Base-by-base conservation (phyloP, 83 land plant genomes). In the Diphasiastrum complanatum region DNA sequence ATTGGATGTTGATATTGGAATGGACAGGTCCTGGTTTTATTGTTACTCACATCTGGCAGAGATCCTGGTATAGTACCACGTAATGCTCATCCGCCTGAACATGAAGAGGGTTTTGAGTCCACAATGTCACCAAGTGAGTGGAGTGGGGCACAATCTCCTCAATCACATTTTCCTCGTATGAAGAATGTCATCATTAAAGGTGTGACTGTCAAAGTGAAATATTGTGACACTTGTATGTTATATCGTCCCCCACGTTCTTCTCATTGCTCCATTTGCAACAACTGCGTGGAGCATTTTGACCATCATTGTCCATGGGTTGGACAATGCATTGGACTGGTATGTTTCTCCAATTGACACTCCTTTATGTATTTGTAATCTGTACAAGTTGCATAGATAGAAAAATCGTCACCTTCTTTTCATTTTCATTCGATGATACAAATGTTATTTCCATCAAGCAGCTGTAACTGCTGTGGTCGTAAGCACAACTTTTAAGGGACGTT, bases 251-350 rank as follows among this genome's bases (percentile, higher is more conserved):
- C 79, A 0, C 25, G 79, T 32, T 52, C 66, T 34, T 66, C 60
- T 32, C 79, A 76, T 46, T 76, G 79, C 26, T 48, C 66, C 19
- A 31, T 70, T 0, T 76, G 79, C 30, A 65, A 76, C 48, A 76
- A 76, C 47, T 76, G 79, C 34, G 70, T 76, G 10, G 79, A 76
- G 53, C 43, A 29, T 26, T 76, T 76, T 32, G 79, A 76, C 43
- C 79, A 76, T 41, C 79, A 76, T 33, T 70, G 75, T 70, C 75
- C 75, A 2, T 76, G 75, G 75, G 51, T 76, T 31, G 65, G 75
- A 35, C 75, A 71, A 26, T 70, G 75, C 37, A 56, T 76, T 25
- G 79, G 70, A 32, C 47, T 60, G 66, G 79, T 76, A 47, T 36
- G 60, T n/a, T n/a, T n/a, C n/a, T n/a, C n/a, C n/a, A n/a, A n/a